A percentile compares a stretch with the other conserved stretches of the same genome.
phyloP scores from a whole-genome alignment of 2,329 filamentous ascomycete species.

The Thermomyces lanuginosus region DNA sequence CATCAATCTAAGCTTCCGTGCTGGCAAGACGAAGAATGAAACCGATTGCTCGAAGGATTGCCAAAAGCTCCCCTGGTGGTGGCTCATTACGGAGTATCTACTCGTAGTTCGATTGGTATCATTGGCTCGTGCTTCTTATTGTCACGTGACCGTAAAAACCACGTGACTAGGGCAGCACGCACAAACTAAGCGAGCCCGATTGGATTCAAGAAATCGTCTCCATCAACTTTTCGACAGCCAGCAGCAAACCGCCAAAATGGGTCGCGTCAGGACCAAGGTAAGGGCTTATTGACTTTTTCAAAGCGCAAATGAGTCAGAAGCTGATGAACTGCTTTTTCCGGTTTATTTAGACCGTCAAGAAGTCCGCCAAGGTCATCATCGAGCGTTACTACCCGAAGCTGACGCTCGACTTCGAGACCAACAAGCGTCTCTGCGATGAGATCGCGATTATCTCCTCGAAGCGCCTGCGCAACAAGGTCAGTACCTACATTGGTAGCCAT shows the following conservation, averaged over 20 bases:
- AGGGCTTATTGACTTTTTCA: slow-evolving; percentile 4
- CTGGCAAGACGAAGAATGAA: too few species aligned
- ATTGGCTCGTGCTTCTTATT: too few species aligned
- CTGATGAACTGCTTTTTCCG: slow-evolving; percentile 2
- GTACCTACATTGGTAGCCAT: neutral
- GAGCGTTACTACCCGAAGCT: slow-evolving; percentile 96
- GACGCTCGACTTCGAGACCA: slow-evolving; percentile 99
- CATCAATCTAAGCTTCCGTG: too few species aligned
- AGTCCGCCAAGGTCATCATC: slow-evolving; percentile 98
- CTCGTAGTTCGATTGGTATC: too few species aligned
- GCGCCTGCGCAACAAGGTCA: slow-evolving; percentile 96
- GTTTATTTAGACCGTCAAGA: slow-evolving; percentile 53
- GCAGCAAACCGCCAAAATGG: slow-evolving; percentile 29
- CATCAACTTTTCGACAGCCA: slow-evolving; percentile 4
- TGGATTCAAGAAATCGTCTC: too few species aligned
- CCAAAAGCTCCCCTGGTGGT: neutral
- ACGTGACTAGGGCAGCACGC: slow-evolving; percentile 5
- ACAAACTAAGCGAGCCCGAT: slow-evolving; percentile 6
- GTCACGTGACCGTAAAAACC: too few species aligned
- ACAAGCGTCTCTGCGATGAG: slow-evolving; percentile 99
- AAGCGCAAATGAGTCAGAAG: neutral
- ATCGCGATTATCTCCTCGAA: slow-evolving; percentile 98
- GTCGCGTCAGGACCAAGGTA: slow-evolving; percentile 34
- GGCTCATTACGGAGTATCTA: neutral
- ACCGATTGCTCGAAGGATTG: too few species aligned